These are phyloP conservation scores for Arbutus unedo DNA, from an alignment of 148 eudicot genomes.

Conservation along the genomic window DNA sequence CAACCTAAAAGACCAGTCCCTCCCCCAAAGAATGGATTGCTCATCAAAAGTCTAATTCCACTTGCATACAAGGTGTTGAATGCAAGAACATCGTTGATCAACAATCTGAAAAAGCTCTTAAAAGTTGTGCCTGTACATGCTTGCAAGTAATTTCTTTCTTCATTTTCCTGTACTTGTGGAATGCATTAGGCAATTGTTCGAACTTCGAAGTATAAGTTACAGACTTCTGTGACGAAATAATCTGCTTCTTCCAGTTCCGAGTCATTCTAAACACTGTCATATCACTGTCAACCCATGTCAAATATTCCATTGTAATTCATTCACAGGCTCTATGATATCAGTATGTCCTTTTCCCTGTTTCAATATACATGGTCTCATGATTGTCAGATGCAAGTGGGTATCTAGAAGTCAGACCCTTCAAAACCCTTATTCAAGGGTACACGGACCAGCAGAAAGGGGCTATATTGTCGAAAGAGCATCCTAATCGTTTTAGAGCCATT, in stretches of 20 bases:
- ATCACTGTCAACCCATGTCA: too few relatives aligned
- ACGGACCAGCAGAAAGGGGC: neutral
- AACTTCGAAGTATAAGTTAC: neutral
- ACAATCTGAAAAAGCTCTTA: conserved; percentile 78
- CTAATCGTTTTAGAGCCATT: neutral
- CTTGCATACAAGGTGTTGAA: conserved; percentile 76
- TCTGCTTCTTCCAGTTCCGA: neutral
- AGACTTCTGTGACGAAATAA: neutral
- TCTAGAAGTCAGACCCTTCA: too few relatives aligned
- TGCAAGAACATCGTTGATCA: conserved; percentile 72
- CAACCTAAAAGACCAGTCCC: conserved; percentile 60
- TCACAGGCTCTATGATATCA: too few relatives aligned
- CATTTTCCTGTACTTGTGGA: conserved; percentile 6
- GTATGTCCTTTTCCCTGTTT: too few relatives aligned
- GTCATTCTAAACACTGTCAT: too few relatives aligned
- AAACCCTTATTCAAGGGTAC: neutral
- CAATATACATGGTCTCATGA: too few relatives aligned
- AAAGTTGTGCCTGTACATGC: conserved; percentile 81
- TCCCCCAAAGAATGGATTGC: conserved; percentile 84
- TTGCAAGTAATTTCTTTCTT: conserved; percentile 71
- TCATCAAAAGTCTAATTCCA: conserved; percentile 73
- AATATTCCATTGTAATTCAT: too few relatives aligned
- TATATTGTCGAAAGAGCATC: neutral
- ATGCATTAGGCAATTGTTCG: neutral
- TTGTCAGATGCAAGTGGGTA: too few relatives aligned